Percentiles rank a stretch among this genome's conserved stretches.
These are phyloP conservation scores for Mycena belliarum DNA, from an alignment of 768 basidiomycete species.

Conservation along the genomic window DNA sequence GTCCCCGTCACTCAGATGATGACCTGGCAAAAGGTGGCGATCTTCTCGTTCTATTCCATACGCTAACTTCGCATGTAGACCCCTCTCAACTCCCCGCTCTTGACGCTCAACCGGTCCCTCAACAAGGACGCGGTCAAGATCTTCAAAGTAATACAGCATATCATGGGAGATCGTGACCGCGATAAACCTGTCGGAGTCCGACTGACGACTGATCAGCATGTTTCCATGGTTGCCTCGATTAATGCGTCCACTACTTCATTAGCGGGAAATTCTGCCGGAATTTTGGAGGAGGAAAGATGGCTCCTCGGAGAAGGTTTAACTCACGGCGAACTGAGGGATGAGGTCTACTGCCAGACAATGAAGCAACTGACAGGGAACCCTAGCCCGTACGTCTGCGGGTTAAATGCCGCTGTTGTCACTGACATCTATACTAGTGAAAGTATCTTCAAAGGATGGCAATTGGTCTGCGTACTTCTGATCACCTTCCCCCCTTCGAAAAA, in stretches of 20 bases:
- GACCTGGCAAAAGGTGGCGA: constrained; percentile 81
- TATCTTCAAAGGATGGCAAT: constrained; percentile 89
- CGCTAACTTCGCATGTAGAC: constrained; percentile 34
- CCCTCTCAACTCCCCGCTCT: constrained; percentile 71
- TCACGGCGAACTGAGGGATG: constrained; percentile 86
- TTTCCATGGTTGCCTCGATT: constrained; percentile 45
- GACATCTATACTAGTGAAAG: constrained; percentile 60
- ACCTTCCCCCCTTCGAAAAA: constrained; percentile 94
- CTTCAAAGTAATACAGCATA: constrained; percentile 88
- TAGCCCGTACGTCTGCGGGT: constrained; percentile 55
- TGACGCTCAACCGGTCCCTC: constrained; percentile 65
- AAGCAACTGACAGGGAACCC: constrained; percentile 89
- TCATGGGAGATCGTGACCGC: constrained; percentile 91
- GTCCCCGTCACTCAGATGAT: constrained; percentile 87
- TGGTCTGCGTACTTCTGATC: constrained; percentile 86
- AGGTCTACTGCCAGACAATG: constrained; percentile 91
- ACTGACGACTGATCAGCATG: constrained; percentile 42
- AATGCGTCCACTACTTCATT: constrained; percentile 52
- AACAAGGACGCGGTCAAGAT: constrained; percentile 78
- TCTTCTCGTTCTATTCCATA: not conserved
- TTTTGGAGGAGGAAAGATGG: constrained; percentile 88
- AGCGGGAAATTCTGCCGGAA: constrained; percentile 33
- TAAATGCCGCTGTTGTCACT: not conserved
- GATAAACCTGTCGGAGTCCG: constrained; percentile 60
- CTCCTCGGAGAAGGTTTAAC: constrained; percentile 76